Base-by-base conservation (phyloP, 345 rosid genomes). In the Melaleuca alternifolia region DNA sequence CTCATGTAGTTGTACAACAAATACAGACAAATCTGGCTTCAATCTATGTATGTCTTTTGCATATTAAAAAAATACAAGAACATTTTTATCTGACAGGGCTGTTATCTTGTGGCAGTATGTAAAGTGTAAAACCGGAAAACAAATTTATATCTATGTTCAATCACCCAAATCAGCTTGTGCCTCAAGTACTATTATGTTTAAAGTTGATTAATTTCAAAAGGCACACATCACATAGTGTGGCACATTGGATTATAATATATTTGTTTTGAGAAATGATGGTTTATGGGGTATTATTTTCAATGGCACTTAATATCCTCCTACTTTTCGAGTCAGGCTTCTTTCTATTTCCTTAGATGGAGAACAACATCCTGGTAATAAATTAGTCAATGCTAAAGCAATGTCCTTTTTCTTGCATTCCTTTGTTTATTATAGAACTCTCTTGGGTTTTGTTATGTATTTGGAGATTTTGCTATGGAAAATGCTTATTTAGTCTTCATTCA, bases 1-100 rank as follows among this genome's bases (percentile, higher is more conserved):
- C 95, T 37, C 87, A 87, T 16, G 98, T n/a, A 95, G 93, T 89
- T 97, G 91, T 94, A 92, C 94, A 92, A 93, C 88, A 97, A 93
- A 90, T 94, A 92, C 94, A 96, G 92, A 88, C 88, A 90, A 88
- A 92, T 94, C 88, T 97, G 99, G 99, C 89, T 89, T 62, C 96
- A 95, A 65, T 89, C 96, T 46, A 91, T 92, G 98, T 95, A 91
- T 46, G 89, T 81, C 88, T 57, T 86, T 65, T 65, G 52, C 33
- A 24, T 24, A 82, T 62, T 61, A 48, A n/a, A 48, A 28, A 24
- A 51, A 54, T 53, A 51, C n/a, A 20, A 77, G n/a, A 33, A 51
- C 84, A 46, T 28, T 37, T 16, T 48, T 30, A 24, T 18, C 81
- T 37, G 48, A 71, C 20, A 9, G 48, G 24, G 81, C 37, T 71